Conservation (phyloP, 208 protist genomes). For the Crithidia fasciculata region DNA sequence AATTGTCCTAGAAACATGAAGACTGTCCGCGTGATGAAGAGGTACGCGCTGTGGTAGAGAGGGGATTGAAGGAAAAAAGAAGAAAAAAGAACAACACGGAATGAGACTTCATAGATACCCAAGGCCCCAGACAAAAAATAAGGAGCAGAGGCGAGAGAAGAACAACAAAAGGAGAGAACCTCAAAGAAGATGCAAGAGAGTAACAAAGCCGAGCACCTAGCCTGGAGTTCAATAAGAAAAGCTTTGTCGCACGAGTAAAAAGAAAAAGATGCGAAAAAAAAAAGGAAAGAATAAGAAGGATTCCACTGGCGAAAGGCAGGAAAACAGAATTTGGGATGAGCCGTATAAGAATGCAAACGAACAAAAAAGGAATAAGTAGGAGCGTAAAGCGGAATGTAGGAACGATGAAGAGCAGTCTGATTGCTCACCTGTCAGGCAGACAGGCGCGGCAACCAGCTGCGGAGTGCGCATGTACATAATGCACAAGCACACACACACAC, state of each 20-base stretch:
- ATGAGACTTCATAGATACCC: background rate
- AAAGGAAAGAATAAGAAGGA: background rate
- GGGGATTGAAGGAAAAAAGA: background rate
- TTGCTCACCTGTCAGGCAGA: no score
- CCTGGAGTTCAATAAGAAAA: background rate
- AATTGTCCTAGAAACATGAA: background rate
- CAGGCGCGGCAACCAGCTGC: no score
- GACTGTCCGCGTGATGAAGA: no score
- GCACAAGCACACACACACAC: no score
- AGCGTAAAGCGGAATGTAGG: no score
- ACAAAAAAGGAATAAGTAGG: background rate
- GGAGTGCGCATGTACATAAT: no score
- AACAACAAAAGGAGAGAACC: background rate
- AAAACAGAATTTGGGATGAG: background rate
- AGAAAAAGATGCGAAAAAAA: background rate
- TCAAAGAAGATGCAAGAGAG: slow-evolving; percentile 9
- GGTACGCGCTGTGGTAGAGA: background rate
- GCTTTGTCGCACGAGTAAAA: background rate
- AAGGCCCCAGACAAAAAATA: background rate
- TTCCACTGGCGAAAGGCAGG: no score
- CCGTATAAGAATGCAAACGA: background rate
- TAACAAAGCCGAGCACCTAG: slow-evolving; percentile 8
- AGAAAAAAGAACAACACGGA: background rate
- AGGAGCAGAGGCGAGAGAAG: background rate
- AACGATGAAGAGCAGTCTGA: no score